Conservation (phyloP, 83 land plant species). For the Thuja plicata region DNA sequence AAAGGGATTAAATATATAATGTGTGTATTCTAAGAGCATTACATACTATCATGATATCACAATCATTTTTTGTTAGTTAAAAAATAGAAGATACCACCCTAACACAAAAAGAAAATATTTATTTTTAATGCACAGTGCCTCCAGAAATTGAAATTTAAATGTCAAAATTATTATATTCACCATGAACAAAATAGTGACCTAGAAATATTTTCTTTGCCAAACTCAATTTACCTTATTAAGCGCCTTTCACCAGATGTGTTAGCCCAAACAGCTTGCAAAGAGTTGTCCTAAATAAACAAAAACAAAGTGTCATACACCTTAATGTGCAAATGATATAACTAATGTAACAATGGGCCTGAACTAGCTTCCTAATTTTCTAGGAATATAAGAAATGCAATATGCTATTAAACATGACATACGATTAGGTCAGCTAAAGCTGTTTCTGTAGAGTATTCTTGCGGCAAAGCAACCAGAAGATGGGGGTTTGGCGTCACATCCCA, state of each 20-base stretch:
- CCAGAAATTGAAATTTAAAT: neutral
- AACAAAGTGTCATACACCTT: neutral
- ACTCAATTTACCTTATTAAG: constrained; percentile 40
- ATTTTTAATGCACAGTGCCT: too few species aligned
- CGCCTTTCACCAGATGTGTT: constrained; percentile 31
- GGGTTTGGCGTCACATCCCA: constrained; percentile 72
- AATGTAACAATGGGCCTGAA: neutral
- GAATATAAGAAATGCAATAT: neutral
- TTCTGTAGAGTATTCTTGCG: constrained; percentile 51
- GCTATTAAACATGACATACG: constrained; percentile 17
- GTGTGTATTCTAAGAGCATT: neutral
- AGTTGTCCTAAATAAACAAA: constrained; percentile 50
- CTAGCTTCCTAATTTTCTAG: neutral
- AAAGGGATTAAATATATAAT: neutral
- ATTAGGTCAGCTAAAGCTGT: constrained; percentile 64
- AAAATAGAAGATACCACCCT: neutral
- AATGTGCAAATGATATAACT: neutral
- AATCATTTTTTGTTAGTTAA: neutral
- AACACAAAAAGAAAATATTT: neutral
- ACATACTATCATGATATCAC: neutral
- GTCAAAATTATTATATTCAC: neutral
- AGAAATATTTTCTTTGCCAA: neutral
- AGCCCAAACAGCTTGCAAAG: constrained; percentile 65
- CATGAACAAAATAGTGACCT: neutral
- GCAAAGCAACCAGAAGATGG: constrained; percentile 46